A percentile compares a stretch with the other conserved stretches of the same genome.
Conservation (phyloP, 148 eudicot species). For the Euryodendron excelsum region DNA sequence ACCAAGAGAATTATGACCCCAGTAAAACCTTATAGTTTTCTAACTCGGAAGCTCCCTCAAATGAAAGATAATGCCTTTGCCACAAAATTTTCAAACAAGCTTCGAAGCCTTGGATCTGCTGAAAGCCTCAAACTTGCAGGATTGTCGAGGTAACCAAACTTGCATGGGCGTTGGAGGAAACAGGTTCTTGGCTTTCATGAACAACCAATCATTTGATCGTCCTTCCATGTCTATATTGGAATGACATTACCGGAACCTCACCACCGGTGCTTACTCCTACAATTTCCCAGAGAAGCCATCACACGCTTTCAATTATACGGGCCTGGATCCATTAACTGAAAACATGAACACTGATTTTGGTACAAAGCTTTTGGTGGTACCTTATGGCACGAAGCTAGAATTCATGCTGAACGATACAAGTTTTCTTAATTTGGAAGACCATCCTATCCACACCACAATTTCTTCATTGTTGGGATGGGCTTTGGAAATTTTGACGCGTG, state of each 20-base stretch:
- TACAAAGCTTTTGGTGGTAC: constrained; percentile 18
- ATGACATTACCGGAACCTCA: constrained; percentile 5
- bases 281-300: constrained; percentile 17
- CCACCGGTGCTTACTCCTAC: background rate
- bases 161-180: constrained; percentile 14
- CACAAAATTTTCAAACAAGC: constrained; percentile 6
- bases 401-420: constrained; percentile 17
- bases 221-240: constrained; percentile 13
- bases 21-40: background rate
- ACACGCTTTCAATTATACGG: constrained; percentile 13
- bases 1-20: background rate
- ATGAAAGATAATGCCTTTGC: constrained; percentile 23
- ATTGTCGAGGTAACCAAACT: constrained; percentile 8
- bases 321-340: constrained; percentile 15
- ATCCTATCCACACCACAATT: constrained; percentile 26
- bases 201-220: constrained; percentile 22
- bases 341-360: constrained; percentile 21
- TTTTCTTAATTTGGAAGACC: constrained; percentile 15
- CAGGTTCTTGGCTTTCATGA: constrained; percentile 21
- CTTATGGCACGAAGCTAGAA: constrained; percentile 15
- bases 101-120: constrained; percentile 11
- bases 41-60: constrained; percentile 27
- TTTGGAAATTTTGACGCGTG: constrained; percentile 12
- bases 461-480: constrained; percentile 15
- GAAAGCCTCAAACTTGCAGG: constrained; percentile 18